Evolutionary conservation across 371 early-diverging fungal species (phyloP).

Genomic region (Fennellomyces sp.): DNA sequence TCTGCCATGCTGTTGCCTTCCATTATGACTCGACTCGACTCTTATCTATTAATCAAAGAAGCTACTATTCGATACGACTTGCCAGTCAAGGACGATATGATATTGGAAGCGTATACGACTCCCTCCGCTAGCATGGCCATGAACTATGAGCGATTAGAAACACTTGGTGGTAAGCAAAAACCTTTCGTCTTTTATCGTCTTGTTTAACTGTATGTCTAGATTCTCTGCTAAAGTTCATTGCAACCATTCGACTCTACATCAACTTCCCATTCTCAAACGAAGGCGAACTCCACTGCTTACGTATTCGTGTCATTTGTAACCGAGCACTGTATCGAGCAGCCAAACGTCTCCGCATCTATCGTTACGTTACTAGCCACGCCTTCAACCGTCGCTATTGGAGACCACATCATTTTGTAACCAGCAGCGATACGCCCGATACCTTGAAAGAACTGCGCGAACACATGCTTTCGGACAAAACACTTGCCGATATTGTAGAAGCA

Average conservation of each 20-base stretch:
- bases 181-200: background rate
- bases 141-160: conserved; percentile 95
- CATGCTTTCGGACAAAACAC: conserved; percentile 75
- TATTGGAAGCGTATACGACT: conserved; percentile 79
- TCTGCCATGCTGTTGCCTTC: conserved; percentile 66
- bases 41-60: conserved; percentile 62
- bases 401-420: conserved; percentile 50
- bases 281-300: conserved; percentile 73
- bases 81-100: conserved; percentile 39
- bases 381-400: conserved; percentile 72
- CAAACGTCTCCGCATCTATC: conserved; percentile 56
- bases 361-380: conserved; percentile 60
- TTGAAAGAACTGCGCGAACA: conserved; percentile 37
- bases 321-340: conserved; percentile 66
- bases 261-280: conserved; percentile 80
- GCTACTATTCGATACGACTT: conserved; percentile 47
- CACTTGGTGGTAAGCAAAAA: conserved; percentile 76
- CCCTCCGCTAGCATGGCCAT: conserved; percentile 68
- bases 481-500: conserved; percentile 93
- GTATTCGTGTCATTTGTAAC: conserved; percentile 82
- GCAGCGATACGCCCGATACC: conserved; percentile 36
- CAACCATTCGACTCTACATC: conserved; percentile 79
- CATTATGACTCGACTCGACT: conserved; percentile 69
- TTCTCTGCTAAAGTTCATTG: conserved; percentile 87
- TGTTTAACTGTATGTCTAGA: conserved; percentile 47